These are phyloP conservation scores for Phytophthora europaea DNA, from an alignment of 352 stramenopile species.

Conservation along the genomic window DNA sequence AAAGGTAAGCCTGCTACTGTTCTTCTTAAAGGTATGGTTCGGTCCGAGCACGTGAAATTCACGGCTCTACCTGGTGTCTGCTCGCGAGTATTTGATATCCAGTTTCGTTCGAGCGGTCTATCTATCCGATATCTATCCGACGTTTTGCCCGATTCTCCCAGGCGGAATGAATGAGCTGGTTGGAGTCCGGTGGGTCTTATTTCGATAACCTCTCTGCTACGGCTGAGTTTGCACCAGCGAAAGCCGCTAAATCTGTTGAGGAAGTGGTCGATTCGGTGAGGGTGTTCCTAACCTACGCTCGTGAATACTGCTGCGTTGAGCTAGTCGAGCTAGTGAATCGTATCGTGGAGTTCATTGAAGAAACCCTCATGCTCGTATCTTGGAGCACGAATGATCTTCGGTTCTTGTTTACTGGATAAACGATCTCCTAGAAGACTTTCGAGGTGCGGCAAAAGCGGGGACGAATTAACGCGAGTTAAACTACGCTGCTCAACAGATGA, in stretches of 20 bases:
- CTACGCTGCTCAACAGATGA: slow-evolving; percentile 3
- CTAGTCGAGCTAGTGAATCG: not conserved
- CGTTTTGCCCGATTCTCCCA: not conserved
- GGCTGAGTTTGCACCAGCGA: slow-evolving; percentile 3
- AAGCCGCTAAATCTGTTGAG: not conserved
- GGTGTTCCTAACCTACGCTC: slow-evolving; percentile 2
- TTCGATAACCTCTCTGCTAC: slow-evolving; percentile 12
- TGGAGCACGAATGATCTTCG: not conserved
- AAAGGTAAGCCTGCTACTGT: slow-evolving; percentile 4
- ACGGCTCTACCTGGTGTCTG: not conserved
- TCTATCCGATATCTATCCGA: slow-evolving; percentile 2
- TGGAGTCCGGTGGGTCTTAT: slow-evolving; percentile 1
- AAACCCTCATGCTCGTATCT: not conserved
- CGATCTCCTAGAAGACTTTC: slow-evolving; percentile 10
- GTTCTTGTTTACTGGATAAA: slow-evolving; percentile 8
- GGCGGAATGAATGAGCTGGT: not conserved
- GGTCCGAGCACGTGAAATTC: not conserved
- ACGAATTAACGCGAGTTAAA: not conserved
- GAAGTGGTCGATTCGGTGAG: not conserved
- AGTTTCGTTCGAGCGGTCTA: not conserved
- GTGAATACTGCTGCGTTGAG: slow-evolving; percentile 1
- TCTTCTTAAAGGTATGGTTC: not conserved
- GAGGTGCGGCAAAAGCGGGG: not conserved
- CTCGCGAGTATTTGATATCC: not conserved
- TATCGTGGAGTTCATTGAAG: slow-evolving; percentile 3